A percentile compares a stretch with the other conserved stretches of the same genome.
Evolutionary conservation across 371 early-diverging fungal genomes (phyloP).

Genomic region (Batkoa obscura): DNA sequence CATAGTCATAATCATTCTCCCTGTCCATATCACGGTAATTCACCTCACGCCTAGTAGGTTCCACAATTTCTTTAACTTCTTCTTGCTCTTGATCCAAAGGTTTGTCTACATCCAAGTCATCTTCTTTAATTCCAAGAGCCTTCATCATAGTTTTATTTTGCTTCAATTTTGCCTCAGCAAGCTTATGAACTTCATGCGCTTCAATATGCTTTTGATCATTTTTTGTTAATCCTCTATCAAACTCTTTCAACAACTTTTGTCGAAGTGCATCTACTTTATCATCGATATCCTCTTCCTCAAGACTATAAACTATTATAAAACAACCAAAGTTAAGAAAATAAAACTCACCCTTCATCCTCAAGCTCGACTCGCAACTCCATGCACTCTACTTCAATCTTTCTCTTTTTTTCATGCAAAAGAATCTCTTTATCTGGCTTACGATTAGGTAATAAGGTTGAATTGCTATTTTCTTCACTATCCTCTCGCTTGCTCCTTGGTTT

Average conservation of each 20-base stretch:
- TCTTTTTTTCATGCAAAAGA: constrained; percentile 66
- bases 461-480: constrained; percentile 16
- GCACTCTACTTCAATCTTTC: constrained; percentile 72
- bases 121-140: constrained; percentile 45
- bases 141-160: constrained; percentile 38
- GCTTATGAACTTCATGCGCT: constrained; percentile 43
- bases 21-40: too few relatives aligned
- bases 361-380: constrained; percentile 52
- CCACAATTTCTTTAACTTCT: too few relatives aligned
- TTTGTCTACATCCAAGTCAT: constrained; percentile 4
- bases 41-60: too few relatives aligned
- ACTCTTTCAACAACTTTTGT: constrained; percentile 20
- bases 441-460: constrained; percentile 13
- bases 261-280: constrained; percentile 28
- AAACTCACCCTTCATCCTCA: constrained; percentile 53
- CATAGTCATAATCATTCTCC: too few relatives aligned
- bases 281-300: constrained; percentile 38
- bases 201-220: constrained; percentile 10
- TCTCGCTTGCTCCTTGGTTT: constrained; percentile 13
- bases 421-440: constrained; percentile 59
- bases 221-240: constrained; percentile 27
- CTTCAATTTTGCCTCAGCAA: constrained; percentile 43
- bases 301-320: constrained; percentile 9
- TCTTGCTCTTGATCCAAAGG: too few relatives aligned
- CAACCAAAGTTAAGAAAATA: background rate